Evolutionary conservation across 1,139 yeast species (phyloP), one percentile per base, ranked within the genome.

Genomic region (Candida sp.): DNA sequence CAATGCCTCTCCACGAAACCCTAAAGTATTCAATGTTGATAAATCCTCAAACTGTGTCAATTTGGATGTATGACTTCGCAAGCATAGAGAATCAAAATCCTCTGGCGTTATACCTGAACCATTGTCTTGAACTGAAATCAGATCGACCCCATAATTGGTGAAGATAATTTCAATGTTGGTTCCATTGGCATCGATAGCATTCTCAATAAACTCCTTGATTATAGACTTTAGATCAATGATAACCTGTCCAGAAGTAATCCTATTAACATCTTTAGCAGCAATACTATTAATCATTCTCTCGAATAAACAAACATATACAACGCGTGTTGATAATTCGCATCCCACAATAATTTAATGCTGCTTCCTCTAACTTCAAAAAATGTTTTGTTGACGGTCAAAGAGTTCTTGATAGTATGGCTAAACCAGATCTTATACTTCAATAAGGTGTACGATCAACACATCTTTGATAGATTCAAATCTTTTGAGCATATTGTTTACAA

Each of bases 181-280:
- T 22, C 95, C 78, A 25, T 72, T 61, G 0, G 97, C 95, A 63
- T 91, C 98, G 7, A 93, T 68, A 36, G 95, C 70, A 58, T 93
- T 93, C 56, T 93, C 99, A 2, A 93, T 73, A 8, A 91, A 66
- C 60, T 93, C 99, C 58, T 93, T 93, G 30, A 86, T 81, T 0
- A 88, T 86, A 1, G 91, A 80, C 0, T 80, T 71, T 33, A 93
- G 64, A 54, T 88, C 96, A 5, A 84, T 79, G 22, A 93, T 87
- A 19, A 93, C 98, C 61, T 93, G 98, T 0, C 97, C 97, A 0
- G 97, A 88, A 0, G 97, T 89, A 45, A 93, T 79, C 47, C 77
- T 73, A 51, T 87, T 89, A 7, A 90, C 74, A 52, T 85, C 87
- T 5, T 56, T 52, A 4, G 44, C 46, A 32, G 67, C 66, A 5